phyloP scores from a whole-genome alignment of 495 filamentous ascomycete species.

The Tuber brumale region DNA sequence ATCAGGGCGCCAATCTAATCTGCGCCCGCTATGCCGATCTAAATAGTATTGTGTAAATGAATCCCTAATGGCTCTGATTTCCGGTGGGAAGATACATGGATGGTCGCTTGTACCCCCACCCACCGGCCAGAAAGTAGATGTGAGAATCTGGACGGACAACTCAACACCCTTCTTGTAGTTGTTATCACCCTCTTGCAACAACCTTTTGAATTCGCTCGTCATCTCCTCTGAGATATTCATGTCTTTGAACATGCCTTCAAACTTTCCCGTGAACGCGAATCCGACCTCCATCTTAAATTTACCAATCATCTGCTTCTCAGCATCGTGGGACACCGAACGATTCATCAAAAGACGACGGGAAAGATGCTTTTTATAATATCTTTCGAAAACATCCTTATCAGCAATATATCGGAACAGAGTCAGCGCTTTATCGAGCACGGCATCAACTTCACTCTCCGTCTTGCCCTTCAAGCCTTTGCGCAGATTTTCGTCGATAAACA shows the following conservation, averaged over 20 bases:
- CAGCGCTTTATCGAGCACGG: slow-evolving; percentile 82
- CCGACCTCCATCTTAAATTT: slow-evolving; percentile 95
- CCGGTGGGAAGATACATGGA: slow-evolving; percentile 61
- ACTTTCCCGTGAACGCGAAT: slow-evolving; percentile 82
- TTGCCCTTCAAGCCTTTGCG: slow-evolving; percentile 90
- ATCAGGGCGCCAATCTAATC: slow-evolving; percentile 74
- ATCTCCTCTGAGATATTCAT: slow-evolving; percentile 86
- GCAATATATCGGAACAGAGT: slow-evolving; percentile 74
- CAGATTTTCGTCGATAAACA: slow-evolving; percentile 95
- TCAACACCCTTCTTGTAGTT: slow-evolving; percentile 61
- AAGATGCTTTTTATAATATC: slow-evolving; percentile 97
- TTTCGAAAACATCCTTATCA: slow-evolving; percentile 93
- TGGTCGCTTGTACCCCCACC: slow-evolving; percentile 51
- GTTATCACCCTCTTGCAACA: slow-evolving; percentile 12
- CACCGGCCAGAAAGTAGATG: slow-evolving; percentile 94
- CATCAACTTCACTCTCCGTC: slow-evolving; percentile 83
- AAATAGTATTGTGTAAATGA: slow-evolving; percentile 89
- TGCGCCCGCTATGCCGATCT: slow-evolving; percentile 74
- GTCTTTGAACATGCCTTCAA: slow-evolving; percentile 98
- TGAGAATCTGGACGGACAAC: slow-evolving; percentile 75
- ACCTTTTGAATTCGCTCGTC: slow-evolving; percentile 49
- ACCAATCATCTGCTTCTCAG: slow-evolving; percentile 89
- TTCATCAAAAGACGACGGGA: slow-evolving; percentile 76
- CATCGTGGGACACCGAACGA: slow-evolving; percentile 78
- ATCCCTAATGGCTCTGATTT: slow-evolving; percentile 68